Percentiles rank a stretch among this genome's conserved stretches.
Evolutionary conservation across 1,139 yeast species (phyloP).

Genomic region (Yamadazyma songkhlaensis): DNA sequence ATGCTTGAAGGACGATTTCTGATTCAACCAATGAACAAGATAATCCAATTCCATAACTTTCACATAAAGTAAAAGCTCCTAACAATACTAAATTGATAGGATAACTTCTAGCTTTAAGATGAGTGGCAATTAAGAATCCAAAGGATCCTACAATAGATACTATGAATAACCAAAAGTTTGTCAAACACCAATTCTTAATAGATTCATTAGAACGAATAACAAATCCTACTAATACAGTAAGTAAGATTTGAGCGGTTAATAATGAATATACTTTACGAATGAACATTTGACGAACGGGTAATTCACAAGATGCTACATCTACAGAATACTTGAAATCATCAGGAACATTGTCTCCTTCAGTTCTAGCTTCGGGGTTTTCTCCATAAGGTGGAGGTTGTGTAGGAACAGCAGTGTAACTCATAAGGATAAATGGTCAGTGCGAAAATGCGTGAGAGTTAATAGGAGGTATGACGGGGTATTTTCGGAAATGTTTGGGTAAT

Average conservation of each 20-base stretch:
- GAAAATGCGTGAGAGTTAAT: too few species aligned
- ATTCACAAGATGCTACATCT: slow-evolving; percentile 73
- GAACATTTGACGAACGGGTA: slow-evolving; percentile 73
- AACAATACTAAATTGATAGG: slow-evolving; percentile 60
- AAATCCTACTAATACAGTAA: slow-evolving; percentile 60
- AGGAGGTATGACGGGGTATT: too few species aligned
- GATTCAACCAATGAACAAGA: slow-evolving; percentile 65
- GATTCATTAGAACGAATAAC: slow-evolving; percentile 47
- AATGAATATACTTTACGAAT: slow-evolving; percentile 77
- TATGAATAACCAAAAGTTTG: slow-evolving; percentile 59
- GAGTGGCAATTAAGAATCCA: slow-evolving; percentile 60
- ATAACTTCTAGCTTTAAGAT: slow-evolving; percentile 58
- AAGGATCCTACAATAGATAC: slow-evolving; percentile 58
- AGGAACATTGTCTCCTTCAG: slow-evolving; percentile 47
- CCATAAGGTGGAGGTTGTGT: slow-evolving; percentile 29
- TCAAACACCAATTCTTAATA: slow-evolving; percentile 56
- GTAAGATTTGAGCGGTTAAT: slow-evolving; percentile 59
- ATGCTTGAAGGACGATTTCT: slow-evolving; percentile 66
- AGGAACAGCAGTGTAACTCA: slow-evolving; percentile 13
- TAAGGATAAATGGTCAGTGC: slow-evolving; percentile 4
- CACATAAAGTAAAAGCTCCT: slow-evolving; percentile 67
- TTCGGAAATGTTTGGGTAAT: too few species aligned
- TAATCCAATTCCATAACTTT: slow-evolving; percentile 71
- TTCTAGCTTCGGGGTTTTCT: slow-evolving; percentile 20
- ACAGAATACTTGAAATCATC: slow-evolving; percentile 87